Base-by-base conservation (phyloP, 495 filamentous ascomycete genomes). In the Tuber microsphaerosporum region DNA sequence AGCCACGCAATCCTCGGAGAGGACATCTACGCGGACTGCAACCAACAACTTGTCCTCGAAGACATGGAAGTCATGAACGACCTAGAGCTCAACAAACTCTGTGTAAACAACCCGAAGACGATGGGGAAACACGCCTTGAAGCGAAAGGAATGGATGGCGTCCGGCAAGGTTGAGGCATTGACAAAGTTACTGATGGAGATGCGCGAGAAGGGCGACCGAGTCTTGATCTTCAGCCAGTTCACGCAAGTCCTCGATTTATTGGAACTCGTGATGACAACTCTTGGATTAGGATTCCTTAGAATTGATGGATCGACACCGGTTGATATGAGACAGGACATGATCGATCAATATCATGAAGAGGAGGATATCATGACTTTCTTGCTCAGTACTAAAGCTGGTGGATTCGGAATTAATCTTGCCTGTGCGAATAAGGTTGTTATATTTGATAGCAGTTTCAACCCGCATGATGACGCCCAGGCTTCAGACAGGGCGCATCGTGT, bases 381-480 rank as follows among this genome's bases (percentile, higher is more conserved):
- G 46, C 87, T 99, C 1, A 94, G 92, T 1, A 99, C 95, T 10
- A 94, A 92, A 75, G 93, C 95, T 14, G 95, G 95, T 31, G 95
- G 95, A 48, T 93, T 94, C 4, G 95, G 95, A 22, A 97, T 99
- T 85, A 99, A 99, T 84, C 84, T 99, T 45, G 93, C 93, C 19
- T 92, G 90, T 65, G 96, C 95, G 4, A 98, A 98, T 85, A 97
- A 97, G 86, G 94, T 99, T 76, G 89, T 99, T 83, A 94, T 99
- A 81, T 97, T 98, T 82, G 95, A 99, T 84, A 92, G 91, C 72
- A 91, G 89, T 43, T 97, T 98, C 84, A 99, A 99, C 80, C 95
- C 95, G 0, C 95, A 99, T 83, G 94, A 97, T 74, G 95, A 99
- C 81, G 88, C 95, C 1, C 95, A 99, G 83, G 95, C 95, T 0